Percentiles rank a stretch among this genome's conserved stretches.
Evolutionary conservation across 306 rosid species (phyloP).

Genomic region (Vigna unguiculata): DNA sequence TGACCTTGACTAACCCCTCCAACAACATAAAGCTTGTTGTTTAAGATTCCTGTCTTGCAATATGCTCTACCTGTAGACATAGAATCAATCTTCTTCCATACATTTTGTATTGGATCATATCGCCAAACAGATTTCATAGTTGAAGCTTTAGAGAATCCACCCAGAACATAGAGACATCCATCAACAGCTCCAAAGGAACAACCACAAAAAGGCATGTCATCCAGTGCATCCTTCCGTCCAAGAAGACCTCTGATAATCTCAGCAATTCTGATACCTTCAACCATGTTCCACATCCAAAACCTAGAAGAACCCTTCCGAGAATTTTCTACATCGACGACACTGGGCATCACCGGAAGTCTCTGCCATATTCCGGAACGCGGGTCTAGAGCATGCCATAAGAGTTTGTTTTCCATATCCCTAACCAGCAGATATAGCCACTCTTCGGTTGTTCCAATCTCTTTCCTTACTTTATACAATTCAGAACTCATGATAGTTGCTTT

Average conservation of each 20-base stretch:
- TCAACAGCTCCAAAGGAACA: slow-evolving; percentile 76
- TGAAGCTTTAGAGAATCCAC: slow-evolving; percentile 77
- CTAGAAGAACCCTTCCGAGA: slow-evolving; percentile 55
- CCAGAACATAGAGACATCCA: slow-evolving; percentile 84
- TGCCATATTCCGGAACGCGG: slow-evolving; percentile 74
- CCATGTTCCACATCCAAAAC: slow-evolving; percentile 72
- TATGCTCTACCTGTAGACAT: slow-evolving; percentile 85
- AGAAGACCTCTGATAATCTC: slow-evolving; percentile 70
- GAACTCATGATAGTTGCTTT: slow-evolving; percentile 60
- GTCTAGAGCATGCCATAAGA: slow-evolving; percentile 76
- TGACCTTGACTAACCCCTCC: slow-evolving; percentile 83
- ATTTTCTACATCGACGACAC: slow-evolving; percentile 54
- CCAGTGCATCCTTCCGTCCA: slow-evolving; percentile 65
- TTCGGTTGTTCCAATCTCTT: slow-evolving; percentile 75
- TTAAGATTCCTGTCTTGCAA: slow-evolving; percentile 78
- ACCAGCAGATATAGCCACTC: slow-evolving; percentile 83
- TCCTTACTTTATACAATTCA: slow-evolving; percentile 67
- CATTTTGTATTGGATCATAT: slow-evolving; percentile 66
- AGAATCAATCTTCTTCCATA: slow-evolving; percentile 69
- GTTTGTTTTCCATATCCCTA: slow-evolving; percentile 63
- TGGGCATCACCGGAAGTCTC: slow-evolving; percentile 77
- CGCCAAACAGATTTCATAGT: slow-evolving; percentile 79
- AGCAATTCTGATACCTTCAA: slow-evolving; percentile 66
- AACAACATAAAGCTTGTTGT: slow-evolving; percentile 80
- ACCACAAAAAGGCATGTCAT: slow-evolving; percentile 84